These are phyloP conservation scores for Nakazawaea ernobii DNA, from an alignment of 805 yeast species.

Conservation along the genomic window DNA sequence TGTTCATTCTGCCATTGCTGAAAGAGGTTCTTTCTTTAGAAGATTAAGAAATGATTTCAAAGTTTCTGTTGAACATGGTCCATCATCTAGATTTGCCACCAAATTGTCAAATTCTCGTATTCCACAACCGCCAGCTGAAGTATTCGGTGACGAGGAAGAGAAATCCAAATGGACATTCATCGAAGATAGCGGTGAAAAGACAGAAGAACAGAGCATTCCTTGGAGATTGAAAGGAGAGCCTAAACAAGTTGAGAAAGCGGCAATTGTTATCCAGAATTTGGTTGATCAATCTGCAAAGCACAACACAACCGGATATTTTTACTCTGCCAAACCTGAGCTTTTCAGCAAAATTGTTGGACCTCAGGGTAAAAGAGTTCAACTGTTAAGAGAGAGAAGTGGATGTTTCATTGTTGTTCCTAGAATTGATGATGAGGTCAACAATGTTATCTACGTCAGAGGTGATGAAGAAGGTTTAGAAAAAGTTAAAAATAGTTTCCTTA, in stretches of 20 bases:
- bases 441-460: slow-evolving; percentile 59
- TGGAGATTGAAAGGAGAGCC: slow-evolving; percentile 63
- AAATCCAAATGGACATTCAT: slow-evolving; percentile 43
- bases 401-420: slow-evolving; percentile 63
- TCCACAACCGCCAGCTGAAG: slow-evolving; percentile 43
- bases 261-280: slow-evolving; percentile 41
- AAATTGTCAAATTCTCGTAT: slow-evolving; percentile 37
- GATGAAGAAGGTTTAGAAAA: slow-evolving; percentile 45
- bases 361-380: slow-evolving; percentile 61
- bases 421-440: slow-evolving; percentile 41
- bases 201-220: slow-evolving; percentile 36
- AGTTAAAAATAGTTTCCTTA: slow-evolving; percentile 32
- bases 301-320: slow-evolving; percentile 54
- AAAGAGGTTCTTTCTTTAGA: slow-evolving; percentile 59
- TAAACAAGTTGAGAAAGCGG: slow-evolving; percentile 46
- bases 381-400: slow-evolving; percentile 52
- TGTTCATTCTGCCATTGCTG: slow-evolving; percentile 56
- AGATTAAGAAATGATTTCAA: slow-evolving; percentile 44
- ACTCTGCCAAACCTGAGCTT: slow-evolving; percentile 42
- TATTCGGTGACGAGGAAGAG: slow-evolving; percentile 34
- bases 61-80: slow-evolving; percentile 58
- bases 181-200: slow-evolving; percentile 22
- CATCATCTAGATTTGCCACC: slow-evolving; percentile 40
- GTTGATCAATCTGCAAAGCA: slow-evolving; percentile 42
- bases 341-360: slow-evolving; percentile 72